Percentiles rank a stretch among this genome's conserved stretches.
Evolutionary conservation across 2,329 filamentous ascomycete genomes (phyloP).

Genomic region (Penicillium sp.): DNA sequence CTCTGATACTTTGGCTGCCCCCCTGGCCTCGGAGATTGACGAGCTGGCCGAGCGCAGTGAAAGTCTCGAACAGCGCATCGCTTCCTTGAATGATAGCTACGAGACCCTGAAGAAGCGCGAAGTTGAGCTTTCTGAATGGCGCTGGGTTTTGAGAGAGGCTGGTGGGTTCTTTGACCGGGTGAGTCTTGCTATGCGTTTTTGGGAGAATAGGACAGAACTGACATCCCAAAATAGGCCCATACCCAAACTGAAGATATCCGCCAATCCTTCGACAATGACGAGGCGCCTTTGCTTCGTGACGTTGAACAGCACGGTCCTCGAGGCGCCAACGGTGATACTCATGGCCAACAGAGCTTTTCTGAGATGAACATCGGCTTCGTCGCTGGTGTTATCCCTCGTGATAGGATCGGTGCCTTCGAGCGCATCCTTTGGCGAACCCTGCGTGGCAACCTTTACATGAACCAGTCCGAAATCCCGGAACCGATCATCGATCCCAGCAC

Average conservation of each 20-base stretch:
- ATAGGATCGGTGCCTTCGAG: slow-evolving; percentile 93
- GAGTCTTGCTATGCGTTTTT: slow-evolving; percentile 14
- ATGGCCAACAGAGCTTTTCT: slow-evolving; percentile 83
- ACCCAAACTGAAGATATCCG: slow-evolving; percentile 97
- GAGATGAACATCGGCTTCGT: slow-evolving; percentile 99
- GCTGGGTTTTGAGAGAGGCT: slow-evolving; percentile 94
- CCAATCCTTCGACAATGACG: slow-evolving; percentile 80
- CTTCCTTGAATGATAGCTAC: slow-evolving; percentile 94
- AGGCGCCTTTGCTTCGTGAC: slow-evolving; percentile 89
- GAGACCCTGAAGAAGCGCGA: slow-evolving; percentile 97
- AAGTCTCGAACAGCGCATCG: slow-evolving; percentile 86
- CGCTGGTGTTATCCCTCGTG: slow-evolving; percentile 88
- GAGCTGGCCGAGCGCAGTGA: slow-evolving; percentile 91
- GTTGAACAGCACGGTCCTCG: slow-evolving; percentile 74
- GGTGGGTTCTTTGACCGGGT: slow-evolving; percentile 92
- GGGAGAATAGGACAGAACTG: neutral
- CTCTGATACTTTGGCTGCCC: slow-evolving; percentile 78
- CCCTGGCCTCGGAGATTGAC: slow-evolving; percentile 92
- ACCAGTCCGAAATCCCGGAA: slow-evolving; percentile 97
- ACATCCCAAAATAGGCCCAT: slow-evolving; percentile 61
- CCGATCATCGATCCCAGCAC: slow-evolving; percentile 86
- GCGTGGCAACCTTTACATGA: slow-evolving; percentile 98
- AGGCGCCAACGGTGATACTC: slow-evolving; percentile 62
- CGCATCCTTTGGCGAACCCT: slow-evolving; percentile 96
- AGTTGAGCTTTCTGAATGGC: slow-evolving; percentile 96